phyloP scores from a whole-genome alignment of 2,329 filamentous ascomycete species.

The Xylaria sp. region DNA sequence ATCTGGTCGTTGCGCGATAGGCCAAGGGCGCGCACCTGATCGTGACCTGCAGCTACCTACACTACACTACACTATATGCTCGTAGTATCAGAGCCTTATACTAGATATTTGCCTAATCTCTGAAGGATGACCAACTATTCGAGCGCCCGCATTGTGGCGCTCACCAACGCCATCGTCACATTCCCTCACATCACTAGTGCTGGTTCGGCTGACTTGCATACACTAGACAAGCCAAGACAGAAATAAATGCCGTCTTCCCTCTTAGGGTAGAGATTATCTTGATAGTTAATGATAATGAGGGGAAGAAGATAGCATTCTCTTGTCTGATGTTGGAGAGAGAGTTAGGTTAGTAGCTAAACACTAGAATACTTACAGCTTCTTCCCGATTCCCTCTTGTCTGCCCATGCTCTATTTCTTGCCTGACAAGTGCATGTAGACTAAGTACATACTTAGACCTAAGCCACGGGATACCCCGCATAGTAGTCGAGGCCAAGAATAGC shows the following conservation, averaged over 20 bases:
- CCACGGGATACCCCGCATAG: slow-evolving; percentile 26
- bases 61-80: background rate
- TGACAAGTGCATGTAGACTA: background rate
- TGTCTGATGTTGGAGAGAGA: background rate
- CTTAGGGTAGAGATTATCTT: slow-evolving; percentile 23
- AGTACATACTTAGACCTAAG: background rate
- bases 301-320: background rate
- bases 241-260: slow-evolving; percentile 21
- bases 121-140: slow-evolving; percentile 20
- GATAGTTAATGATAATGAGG: slow-evolving; percentile 1
- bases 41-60: background rate
- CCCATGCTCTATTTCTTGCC: slow-evolving; percentile 4
- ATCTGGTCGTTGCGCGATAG: background rate
- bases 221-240: slow-evolving; percentile 20
- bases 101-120: slow-evolving; percentile 8
- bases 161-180: slow-evolving; percentile 10
- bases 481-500: slow-evolving; percentile 29
- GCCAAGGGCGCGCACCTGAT: background rate
- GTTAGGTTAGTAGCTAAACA: background rate
- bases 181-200: background rate
- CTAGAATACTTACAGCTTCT: background rate
- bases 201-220: slow-evolving; percentile 29
- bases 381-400: background rate
- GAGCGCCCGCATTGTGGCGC: slow-evolving; percentile 30
- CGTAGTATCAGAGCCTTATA: background rate